Conservation (phyloP, 768 basidiomycete genomes). For the Leccinum longicurvipes region DNA sequence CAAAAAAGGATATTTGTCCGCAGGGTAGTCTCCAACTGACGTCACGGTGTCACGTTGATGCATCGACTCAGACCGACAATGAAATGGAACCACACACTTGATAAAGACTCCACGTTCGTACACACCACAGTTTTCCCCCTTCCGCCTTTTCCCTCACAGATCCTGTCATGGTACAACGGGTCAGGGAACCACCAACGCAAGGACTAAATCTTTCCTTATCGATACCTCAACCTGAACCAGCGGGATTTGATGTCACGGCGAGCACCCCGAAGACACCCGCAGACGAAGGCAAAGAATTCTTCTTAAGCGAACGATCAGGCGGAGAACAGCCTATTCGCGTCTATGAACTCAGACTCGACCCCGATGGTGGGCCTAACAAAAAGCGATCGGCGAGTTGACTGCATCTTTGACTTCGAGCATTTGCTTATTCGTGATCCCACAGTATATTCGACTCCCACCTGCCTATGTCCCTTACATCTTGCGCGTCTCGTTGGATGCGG, state of each 20-base stretch:
- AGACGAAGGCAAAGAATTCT: slow-evolving; percentile 89
- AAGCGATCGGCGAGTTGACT: slow-evolving; percentile 68
- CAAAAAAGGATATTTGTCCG: neutral
- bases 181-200: neutral
- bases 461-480: slow-evolving; percentile 86
- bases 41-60: slow-evolving; percentile 17
- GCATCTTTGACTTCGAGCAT: neutral
- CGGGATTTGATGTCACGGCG: slow-evolving; percentile 17
- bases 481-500: slow-evolving; percentile 87
- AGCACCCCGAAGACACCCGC: slow-evolving; percentile 85
- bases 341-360: slow-evolving; percentile 81
- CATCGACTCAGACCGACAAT: neutral
- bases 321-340: slow-evolving; percentile 72
- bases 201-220: slow-evolving; percentile 18
- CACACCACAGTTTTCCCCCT: slow-evolving; percentile 1
- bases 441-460: slow-evolving; percentile 97
- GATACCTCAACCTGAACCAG: neutral
- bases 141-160: neutral
- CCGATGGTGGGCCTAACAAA: slow-evolving; percentile 88
- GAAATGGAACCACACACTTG: slow-evolving; percentile 11
- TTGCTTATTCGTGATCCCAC: slow-evolving; percentile 12
- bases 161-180: slow-evolving; percentile 14
- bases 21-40: slow-evolving; percentile 10
- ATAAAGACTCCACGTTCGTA: neutral
- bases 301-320: slow-evolving; percentile 50